Conservation (phyloP, 2,329 filamentous ascomycete genomes). For the Colletotrichum sp. region DNA sequence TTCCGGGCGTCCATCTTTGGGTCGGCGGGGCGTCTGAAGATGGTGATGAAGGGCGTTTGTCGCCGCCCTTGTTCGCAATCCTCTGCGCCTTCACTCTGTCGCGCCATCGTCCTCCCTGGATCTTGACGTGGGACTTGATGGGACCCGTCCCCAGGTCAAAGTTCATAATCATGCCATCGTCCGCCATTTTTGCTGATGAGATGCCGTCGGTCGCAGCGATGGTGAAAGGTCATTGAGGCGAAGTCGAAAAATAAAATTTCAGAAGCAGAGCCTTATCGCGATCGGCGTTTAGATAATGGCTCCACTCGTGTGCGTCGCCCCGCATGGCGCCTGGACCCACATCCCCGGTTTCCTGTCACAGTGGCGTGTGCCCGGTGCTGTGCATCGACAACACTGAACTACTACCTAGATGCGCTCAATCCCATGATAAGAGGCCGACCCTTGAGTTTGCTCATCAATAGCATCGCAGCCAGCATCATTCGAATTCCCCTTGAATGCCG, state of each 20-base stretch:
- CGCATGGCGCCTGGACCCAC: neutral
- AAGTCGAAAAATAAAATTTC: conserved; percentile 11
- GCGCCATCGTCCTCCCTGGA: conserved; percentile 93
- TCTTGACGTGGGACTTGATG: conserved; percentile 65
- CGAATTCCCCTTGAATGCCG: accelerated
- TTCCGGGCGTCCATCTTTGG: conserved; percentile 6
- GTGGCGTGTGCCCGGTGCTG: too few relatives aligned
- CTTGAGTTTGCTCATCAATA: too few relatives aligned
- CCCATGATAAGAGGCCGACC: too few relatives aligned
- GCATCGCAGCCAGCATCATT: too few relatives aligned
- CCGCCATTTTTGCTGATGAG: conserved; percentile 68
- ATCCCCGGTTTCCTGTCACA: too few relatives aligned
- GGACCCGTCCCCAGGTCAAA: conserved; percentile 79
- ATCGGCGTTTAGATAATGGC: conserved; percentile 16
- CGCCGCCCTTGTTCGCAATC: conserved; percentile 38
- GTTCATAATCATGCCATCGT: conserved; percentile 94
- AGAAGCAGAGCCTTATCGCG: conserved; percentile 10
- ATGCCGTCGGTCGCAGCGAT: neutral
- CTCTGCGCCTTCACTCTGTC: conserved; percentile 85
- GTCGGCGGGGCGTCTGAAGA: conserved; percentile 22
- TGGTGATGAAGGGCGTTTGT: conserved; percentile 32
- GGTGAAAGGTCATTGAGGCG: neutral
- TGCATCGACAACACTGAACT: too few relatives aligned
- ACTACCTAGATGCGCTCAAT: too few relatives aligned
- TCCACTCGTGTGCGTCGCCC: neutral